Evolutionary conservation across 1,284 basidiomycete species (phyloP).

Genomic region (Trichosporon ovoides): DNA sequence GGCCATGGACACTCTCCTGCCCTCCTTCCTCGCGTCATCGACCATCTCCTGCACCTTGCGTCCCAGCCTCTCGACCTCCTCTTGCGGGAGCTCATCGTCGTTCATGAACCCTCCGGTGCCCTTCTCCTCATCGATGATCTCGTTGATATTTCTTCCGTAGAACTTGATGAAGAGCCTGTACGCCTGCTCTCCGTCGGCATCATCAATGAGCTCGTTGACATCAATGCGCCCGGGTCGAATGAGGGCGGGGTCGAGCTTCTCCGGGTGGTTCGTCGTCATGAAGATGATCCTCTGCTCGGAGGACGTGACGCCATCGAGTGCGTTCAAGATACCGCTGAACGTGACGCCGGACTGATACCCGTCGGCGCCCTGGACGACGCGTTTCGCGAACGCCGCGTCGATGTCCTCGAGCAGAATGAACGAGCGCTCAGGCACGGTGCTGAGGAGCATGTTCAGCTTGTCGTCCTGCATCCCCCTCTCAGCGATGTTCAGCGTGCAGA

Average conservation of each 20-base stretch:
- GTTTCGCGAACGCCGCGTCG: constrained; percentile 91
- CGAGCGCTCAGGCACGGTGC: constrained; percentile 86
- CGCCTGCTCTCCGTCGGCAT: constrained; percentile 80
- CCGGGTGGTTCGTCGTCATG: constrained; percentile 96
- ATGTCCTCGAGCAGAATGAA: constrained; percentile 95
- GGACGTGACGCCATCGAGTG: constrained; percentile 93
- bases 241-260: constrained; percentile 64
- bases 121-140: constrained; percentile 11
- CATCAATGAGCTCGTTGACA: constrained; percentile 74
- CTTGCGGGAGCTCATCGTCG: constrained; percentile 12
- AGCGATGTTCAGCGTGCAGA: constrained; percentile 92
- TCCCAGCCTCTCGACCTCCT: constrained; percentile 56
- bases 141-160: constrained; percentile 52
- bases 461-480: constrained; percentile 96
- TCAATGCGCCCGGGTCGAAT: constrained; percentile 95
- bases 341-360: constrained; percentile 95
- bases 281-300: constrained; percentile 95
- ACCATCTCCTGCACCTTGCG: constrained; percentile 56
- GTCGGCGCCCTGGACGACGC: constrained; percentile 80
- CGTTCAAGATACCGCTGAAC: constrained; percentile 95
- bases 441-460: constrained; percentile 88
- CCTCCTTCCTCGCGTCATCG: constrained; percentile 53
- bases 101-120: constrained; percentile 9
- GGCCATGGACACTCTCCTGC: constrained; percentile 79
- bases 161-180: constrained; percentile 75